Conservation (phyloP, 2,329 filamentous ascomycete species). For the Chaetomiaceae sp. region DNA sequence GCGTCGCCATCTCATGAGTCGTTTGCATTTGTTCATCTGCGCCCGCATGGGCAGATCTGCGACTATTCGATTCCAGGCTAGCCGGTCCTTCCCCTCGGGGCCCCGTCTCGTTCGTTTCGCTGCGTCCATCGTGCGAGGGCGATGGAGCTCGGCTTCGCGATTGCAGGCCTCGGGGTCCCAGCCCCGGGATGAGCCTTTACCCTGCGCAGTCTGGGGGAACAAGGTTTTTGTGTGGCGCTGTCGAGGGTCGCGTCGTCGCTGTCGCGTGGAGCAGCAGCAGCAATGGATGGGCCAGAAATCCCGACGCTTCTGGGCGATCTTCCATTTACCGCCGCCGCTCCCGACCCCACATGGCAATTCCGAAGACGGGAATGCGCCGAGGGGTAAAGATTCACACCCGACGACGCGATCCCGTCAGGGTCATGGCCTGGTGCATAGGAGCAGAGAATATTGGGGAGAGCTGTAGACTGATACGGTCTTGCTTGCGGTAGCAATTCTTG, state of each 20-base stretch:
- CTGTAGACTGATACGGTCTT: not conserved
- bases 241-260: not conserved
- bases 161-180: not conserved
- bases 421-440: not conserved
- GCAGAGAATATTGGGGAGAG: not conserved
- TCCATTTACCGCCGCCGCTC: slow-evolving; percentile 17
- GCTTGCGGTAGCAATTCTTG: not conserved
- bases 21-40: not conserved
- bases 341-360: slow-evolving; percentile 19
- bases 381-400: slow-evolving; percentile 15
- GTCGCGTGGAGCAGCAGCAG: not conserved
- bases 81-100: not conserved
- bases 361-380: slow-evolving; percentile 1
- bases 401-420: too few relatives aligned
- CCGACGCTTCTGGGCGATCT: slow-evolving; percentile 2
- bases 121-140: slow-evolving; percentile 1
- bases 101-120: not conserved
- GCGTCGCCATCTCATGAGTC: slow-evolving; percentile 3
- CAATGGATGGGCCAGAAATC: not conserved
- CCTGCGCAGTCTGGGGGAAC: slow-evolving; percentile 14
- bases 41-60: not conserved
- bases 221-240: slow-evolving; percentile 14
- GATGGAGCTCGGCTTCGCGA: slow-evolving; percentile 5
- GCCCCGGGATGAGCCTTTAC: slow-evolving; percentile 18
- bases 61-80: not conserved